Percentiles rank a stretch among this genome's conserved stretches.
phyloP scores from a whole-genome alignment of 441 rosid genomes.

The Melastoma candidum region DNA sequence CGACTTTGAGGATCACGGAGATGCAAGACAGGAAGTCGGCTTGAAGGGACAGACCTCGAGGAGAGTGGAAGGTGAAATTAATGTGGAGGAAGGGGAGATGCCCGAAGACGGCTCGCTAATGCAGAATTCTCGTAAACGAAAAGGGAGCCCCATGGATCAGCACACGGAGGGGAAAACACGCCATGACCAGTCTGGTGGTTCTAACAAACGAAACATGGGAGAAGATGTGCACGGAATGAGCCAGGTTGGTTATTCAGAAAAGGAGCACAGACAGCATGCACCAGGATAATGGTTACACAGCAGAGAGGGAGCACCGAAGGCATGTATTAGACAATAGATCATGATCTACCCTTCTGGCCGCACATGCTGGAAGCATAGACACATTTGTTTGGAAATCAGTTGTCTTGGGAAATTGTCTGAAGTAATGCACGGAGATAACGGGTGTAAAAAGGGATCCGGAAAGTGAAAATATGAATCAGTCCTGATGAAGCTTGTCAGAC shows the following conservation, averaged over 20 bases:
- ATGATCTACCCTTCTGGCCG: too few species aligned
- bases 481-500: too few species aligned
- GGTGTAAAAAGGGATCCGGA: too few species aligned
- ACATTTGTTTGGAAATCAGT: too few species aligned
- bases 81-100: constrained; percentile 72
- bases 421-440: too few species aligned
- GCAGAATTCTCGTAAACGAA: constrained; percentile 49
- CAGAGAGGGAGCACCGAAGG: constrained; percentile 13
- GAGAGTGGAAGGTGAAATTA: constrained; percentile 32
- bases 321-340: constrained; percentile 25
- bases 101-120: constrained; percentile 37
- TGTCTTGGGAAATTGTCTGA: too few species aligned
- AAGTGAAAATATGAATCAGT: too few species aligned
- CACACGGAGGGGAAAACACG: constrained; percentile 53
- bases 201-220: constrained; percentile 17
- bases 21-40: constrained; percentile 18
- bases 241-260: constrained; percentile 25
- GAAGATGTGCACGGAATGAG: constrained; percentile 24
- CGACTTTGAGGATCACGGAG: constrained; percentile 25
- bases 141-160: constrained; percentile 41
- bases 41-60: constrained; percentile 24
- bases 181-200: constrained; percentile 27
- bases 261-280: constrained; percentile 19
- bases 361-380: too few species aligned
- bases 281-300: too few species aligned